A percentile compares a stretch with the other conserved stretches of the same genome.
Conservation (phyloP, 1,284 basidiomycete species). For the Leccinum subrobustum region DNA sequence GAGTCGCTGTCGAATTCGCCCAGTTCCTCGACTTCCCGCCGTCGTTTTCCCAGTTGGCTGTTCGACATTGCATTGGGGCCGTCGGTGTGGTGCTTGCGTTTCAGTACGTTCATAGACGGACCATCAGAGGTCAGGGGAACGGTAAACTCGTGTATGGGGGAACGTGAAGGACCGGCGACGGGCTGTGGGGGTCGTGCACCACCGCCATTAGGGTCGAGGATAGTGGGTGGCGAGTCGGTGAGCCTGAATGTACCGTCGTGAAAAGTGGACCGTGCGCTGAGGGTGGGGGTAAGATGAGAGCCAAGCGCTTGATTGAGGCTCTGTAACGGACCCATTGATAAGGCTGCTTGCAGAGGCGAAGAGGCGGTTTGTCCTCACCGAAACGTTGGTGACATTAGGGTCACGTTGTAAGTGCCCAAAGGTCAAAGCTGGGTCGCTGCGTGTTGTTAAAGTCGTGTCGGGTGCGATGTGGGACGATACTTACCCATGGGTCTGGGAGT, state of each 20-base stretch:
- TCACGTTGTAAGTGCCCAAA: slow-evolving; percentile 38
- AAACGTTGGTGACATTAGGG: slow-evolving; percentile 36
- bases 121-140: slow-evolving; percentile 30
- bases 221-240: slow-evolving; percentile 35
- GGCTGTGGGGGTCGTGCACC: slow-evolving; percentile 28
- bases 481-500: slow-evolving; percentile 36
- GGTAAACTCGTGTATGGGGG: slow-evolving; percentile 35
- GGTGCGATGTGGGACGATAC: slow-evolving; percentile 18
- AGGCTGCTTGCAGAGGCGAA: background rate
- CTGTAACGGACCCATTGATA: slow-evolving; percentile 17
- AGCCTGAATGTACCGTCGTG: slow-evolving; percentile 31
- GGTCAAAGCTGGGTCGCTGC: slow-evolving; percentile 32
- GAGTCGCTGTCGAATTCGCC: slow-evolving; percentile 51
- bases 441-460: background rate
- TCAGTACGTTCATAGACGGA: slow-evolving; percentile 30
- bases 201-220: slow-evolving; percentile 29
- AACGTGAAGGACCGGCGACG: slow-evolving; percentile 31
- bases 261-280: slow-evolving; percentile 29
- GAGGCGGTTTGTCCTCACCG: slow-evolving; percentile 21
- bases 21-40: slow-evolving; percentile 45
- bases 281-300: slow-evolving; percentile 32
- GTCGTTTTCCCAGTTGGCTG: slow-evolving; percentile 43
- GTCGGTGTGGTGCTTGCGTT: slow-evolving; percentile 53
- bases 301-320: slow-evolving; percentile 38
- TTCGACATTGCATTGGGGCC: slow-evolving; percentile 34